Evolutionary conservation across 352 stramenopile genomes (phyloP), one percentile per base, ranked within the genome.

Genomic region (Globisporangium spinosum): DNA sequence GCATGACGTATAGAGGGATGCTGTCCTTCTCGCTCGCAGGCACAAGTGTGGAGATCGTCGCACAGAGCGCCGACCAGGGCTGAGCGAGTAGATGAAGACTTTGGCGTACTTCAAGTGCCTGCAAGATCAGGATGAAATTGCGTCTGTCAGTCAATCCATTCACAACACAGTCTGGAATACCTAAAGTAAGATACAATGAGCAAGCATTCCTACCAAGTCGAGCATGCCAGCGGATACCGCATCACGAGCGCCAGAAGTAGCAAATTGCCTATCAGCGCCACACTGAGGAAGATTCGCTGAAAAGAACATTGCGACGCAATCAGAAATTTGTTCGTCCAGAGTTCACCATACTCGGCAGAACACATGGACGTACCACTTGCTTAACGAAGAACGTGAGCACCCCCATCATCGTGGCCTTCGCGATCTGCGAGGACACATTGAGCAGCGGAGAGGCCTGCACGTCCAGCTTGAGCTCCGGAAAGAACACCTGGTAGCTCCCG

Each of bases 71-170:
- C 2, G 70, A 78, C 68, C 73, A 82, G 8, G 75, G 56, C 76
- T 80, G 49, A 80, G 64, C 22, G 70, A 32, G 64, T 78, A 82
- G 32, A 79, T 77, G 23, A 82, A 67, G 25, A 78, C 64, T 57
- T 82, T 82, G n/a, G 68, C 70, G 22, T 74, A 75, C 40, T 72
- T 65, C 8, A 82, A 63, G 57, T 79, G 73, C 73, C 76, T 82
- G 23, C 38, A 62, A 54, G 17, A 55, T 43, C 63, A 27, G 58
- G 10, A 38, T 15, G 6, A 27, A 38, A n/a, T 38, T 4, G 58
- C 5, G 9, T 17, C 7, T 22, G 51, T 20, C 6, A 23, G 15
- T 9, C 58, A 34, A 62, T 13, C 5, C n/a, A 25, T 17, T 9
- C 56, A 45, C 10, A 34, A 17, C 40, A n/a, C 12, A 49, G 17